Evolutionary conservation across 306 rosid genomes (phyloP).

Genomic region (Quercus bicolor): DNA sequence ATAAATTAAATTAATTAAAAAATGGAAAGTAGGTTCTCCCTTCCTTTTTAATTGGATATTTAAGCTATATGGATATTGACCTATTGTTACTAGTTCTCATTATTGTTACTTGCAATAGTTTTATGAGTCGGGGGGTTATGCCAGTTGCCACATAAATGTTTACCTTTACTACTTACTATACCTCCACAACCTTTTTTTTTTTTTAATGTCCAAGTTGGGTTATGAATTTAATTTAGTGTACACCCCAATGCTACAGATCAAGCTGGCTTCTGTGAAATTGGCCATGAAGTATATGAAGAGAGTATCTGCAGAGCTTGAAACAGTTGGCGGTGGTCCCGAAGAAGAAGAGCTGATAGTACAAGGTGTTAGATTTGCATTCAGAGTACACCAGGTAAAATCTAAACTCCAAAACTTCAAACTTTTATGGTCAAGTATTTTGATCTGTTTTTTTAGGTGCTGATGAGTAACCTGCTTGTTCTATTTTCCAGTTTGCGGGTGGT

Average conservation of each 20-base stretch:
- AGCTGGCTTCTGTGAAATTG: constrained; percentile 90
- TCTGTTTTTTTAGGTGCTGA: neutral
- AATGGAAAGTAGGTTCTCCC: too few relatives aligned
- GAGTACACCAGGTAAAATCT: constrained; percentile 86
- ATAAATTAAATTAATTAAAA: too few relatives aligned
- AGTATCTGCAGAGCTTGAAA: constrained; percentile 91
- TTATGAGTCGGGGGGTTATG: neutral
- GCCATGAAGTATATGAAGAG: constrained; percentile 97
- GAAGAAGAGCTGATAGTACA: constrained; percentile 96
- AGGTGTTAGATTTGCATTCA: constrained; percentile 91
- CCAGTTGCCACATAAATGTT: neutral
- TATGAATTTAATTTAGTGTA: constrained; percentile 2
- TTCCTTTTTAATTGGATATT: neutral
- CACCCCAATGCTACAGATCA: constrained; percentile 48
- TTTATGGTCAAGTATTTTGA: neutral
- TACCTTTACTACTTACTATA: too few relatives aligned
- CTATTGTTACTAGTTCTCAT: neutral
- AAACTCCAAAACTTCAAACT: neutral
- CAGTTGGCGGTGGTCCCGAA: constrained; percentile 83
- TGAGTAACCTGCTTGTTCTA: neutral
- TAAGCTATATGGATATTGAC: neutral
- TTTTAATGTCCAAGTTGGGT: neutral
- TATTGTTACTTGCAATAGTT: neutral
- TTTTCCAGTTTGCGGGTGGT: constrained; percentile 92
- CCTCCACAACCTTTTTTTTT: neutral